Base-by-base conservation (phyloP, 2,329 filamentous ascomycete genomes). In the Periconia macrospinosa region DNA sequence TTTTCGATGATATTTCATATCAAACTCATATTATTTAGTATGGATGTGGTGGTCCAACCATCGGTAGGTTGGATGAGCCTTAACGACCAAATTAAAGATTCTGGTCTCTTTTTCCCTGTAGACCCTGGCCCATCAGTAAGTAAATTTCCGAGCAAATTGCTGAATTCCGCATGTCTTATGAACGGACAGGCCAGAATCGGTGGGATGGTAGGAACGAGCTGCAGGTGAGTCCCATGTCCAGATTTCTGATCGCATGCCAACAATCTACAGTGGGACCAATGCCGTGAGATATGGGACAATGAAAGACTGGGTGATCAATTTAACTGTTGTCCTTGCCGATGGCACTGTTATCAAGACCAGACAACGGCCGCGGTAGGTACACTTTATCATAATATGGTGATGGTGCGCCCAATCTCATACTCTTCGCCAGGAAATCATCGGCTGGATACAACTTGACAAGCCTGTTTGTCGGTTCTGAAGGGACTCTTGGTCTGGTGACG, bases 1-100 rank as follows among this genome's bases (percentile, higher is more conserved):
- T 37, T 37, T 37, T 37, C 5, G 11, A n/a, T 13, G 11, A 13
- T 10, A 27, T 6, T 37, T 37, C 33, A 37, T 5, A 37, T 13
- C 11, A 13, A 37, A 37, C 33, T 37, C 33, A 37, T 37, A n/a
- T 37, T n/a, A 13, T 37, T 37, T 37, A 83, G 71, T 70, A 91
- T 96, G 89, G 92, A 97, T 64, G 82, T 96, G 47, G 90, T 96
- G 5, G 91, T 97, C 2, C 92, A 97, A 71, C 92, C 92, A 2
- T 90, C 89, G 7, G 87, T 97, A 10, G 88, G 89, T n/a, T 97
- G 92, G 92, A 92, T 95, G 82, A 86, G 89, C 49, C 77, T 97
- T 53, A 97, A 97, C 65, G 85, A 88, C 59, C 81, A 86, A 46
- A 86, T 89, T 66, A 84, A 88, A 73, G 81, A 84, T 40, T 87